Conservation (phyloP, 306 rosid genomes). For the Vachellia collinsii region DNA sequence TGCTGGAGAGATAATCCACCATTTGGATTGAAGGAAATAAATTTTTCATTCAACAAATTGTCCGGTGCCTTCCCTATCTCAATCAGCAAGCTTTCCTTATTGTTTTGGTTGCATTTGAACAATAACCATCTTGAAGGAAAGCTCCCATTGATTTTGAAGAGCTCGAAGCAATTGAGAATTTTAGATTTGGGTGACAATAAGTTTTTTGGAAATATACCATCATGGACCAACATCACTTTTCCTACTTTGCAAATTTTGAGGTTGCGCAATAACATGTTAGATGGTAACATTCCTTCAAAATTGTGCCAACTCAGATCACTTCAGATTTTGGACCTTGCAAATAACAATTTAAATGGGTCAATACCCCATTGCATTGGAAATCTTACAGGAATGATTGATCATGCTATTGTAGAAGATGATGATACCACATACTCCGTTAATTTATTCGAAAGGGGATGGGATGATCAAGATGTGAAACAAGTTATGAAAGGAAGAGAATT, state of each 20-base stretch:
- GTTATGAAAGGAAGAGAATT: no score
- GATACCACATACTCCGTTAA: no score
- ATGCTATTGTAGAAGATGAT: no score
- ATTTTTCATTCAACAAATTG: neutral
- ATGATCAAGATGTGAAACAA: no score
- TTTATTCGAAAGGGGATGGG: no score
- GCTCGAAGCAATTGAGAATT: no score
- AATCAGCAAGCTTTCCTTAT: neutral
- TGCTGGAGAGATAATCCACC: neutral
- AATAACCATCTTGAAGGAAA: neutral
- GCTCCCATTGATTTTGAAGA: no score
- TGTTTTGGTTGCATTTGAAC: neutral
- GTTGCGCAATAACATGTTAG: neutral
- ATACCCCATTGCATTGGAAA: neutral
- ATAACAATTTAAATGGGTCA: neutral
- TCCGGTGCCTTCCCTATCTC: neutral
- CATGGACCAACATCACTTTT: neutral
- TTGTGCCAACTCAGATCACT: neutral
- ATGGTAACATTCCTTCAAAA: neutral
- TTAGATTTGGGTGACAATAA: no score
- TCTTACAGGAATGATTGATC: neutral
- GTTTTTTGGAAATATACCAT: neutral
- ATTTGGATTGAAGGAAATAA: no score
- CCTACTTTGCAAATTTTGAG: neutral
- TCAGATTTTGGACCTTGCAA: neutral